Evolutionary conservation across 768 basidiomycete genomes (phyloP).

Genomic region (Leccinum truebloodii): DNA sequence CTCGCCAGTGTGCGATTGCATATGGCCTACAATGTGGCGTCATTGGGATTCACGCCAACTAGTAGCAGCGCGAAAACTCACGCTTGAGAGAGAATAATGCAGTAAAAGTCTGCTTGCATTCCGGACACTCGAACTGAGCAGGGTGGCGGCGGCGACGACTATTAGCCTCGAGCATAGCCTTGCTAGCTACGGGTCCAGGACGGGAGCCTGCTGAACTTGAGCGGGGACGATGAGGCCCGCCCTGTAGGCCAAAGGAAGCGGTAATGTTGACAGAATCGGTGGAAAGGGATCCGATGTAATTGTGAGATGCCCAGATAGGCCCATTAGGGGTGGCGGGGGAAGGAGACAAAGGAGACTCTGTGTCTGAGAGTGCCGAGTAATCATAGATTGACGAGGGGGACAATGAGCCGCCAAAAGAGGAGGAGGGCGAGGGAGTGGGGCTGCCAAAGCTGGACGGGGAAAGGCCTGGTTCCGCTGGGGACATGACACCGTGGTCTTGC

Average conservation of each 20-base stretch:
- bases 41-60: background rate
- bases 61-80: constrained; percentile 12
- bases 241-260: background rate
- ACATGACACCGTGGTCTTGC: constrained; percentile 7
- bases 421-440: constrained; percentile 26
- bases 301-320: constrained; percentile 5
- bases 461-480: constrained; percentile 5
- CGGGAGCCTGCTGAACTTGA: constrained; percentile 18
- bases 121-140: constrained; percentile 17
- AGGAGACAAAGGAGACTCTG: constrained; percentile 19
- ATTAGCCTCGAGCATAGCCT: constrained; percentile 35
- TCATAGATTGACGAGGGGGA: constrained; percentile 25
- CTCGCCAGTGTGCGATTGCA: constrained; percentile 31
- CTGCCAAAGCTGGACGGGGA: constrained; percentile 15
- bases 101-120: constrained; percentile 30
- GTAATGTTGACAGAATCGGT: constrained; percentile 3
- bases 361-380: constrained; percentile 18
- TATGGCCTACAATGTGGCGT: constrained; percentile 27
- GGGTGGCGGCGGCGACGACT: constrained; percentile 32
- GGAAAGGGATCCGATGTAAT: background rate
- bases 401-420: constrained; percentile 25
- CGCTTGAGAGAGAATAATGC: constrained; percentile 35
- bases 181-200: constrained; percentile 29
- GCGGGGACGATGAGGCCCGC: constrained; percentile 18
- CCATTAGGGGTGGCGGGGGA: constrained; percentile 21